phyloP scores from a whole-genome alignment of 768 basidiomycete genomes.

The Ephemerocybe angulata region DNA sequence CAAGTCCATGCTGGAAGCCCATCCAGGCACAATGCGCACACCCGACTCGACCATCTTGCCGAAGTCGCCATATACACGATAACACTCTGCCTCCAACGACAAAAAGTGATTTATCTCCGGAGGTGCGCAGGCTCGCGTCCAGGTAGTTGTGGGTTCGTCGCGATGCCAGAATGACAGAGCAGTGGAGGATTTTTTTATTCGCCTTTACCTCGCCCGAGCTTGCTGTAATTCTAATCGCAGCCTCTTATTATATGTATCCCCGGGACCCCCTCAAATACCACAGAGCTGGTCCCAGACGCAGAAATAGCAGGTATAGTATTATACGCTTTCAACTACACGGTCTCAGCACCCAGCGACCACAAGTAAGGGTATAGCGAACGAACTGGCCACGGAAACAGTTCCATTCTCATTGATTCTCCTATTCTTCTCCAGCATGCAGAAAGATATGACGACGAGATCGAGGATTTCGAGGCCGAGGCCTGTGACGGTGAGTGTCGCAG shows the following conservation, averaged over 20 bases:
- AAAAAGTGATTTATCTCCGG: too few relatives aligned
- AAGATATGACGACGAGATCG: conserved; percentile 7
- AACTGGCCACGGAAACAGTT: background rate
- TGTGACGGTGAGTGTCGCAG: conserved; percentile 20
- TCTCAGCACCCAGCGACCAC: background rate
- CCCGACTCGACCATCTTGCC: too few relatives aligned
- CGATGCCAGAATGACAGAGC: too few relatives aligned
- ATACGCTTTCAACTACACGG: background rate
- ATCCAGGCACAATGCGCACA: too few relatives aligned
- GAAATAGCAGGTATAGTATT: background rate
- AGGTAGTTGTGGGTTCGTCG: too few relatives aligned
- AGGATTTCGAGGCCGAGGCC: background rate
- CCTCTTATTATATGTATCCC: background rate
- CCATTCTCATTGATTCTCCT: background rate
- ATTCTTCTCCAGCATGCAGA: conserved; percentile 5
- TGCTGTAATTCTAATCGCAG: background rate
- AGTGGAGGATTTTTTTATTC: background rate
- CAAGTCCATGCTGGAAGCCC: too few relatives aligned
- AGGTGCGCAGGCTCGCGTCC: too few relatives aligned
- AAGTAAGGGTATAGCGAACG: background rate
- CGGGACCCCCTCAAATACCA: too few relatives aligned
- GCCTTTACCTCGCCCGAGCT: background rate
- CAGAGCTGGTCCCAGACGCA: background rate
- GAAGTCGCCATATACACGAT: too few relatives aligned
- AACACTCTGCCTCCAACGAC: too few relatives aligned